Percentiles rank a stretch among this genome's conserved stretches.
These are phyloP conservation scores for Haematococcus lacustris DNA, from an alignment of 139 green algal species.

Conservation along the genomic window DNA sequence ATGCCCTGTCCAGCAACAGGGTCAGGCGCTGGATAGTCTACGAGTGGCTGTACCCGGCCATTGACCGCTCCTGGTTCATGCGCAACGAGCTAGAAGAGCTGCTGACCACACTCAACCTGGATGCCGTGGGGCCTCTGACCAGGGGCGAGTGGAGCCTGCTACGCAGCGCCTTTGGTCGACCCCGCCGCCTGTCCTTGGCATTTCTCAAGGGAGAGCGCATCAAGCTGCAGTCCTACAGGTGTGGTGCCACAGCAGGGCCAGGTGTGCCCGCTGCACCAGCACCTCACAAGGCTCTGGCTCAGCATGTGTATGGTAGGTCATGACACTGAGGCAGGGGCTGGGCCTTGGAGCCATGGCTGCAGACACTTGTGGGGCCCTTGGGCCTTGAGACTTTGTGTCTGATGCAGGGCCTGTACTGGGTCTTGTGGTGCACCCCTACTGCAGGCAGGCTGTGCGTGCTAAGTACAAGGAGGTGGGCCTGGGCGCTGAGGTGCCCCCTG, in stretches of 20 bases:
- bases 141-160: conserved; percentile 13
- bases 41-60: conserved; percentile 20
- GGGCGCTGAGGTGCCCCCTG: conserved; percentile 32
- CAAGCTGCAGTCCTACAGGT: conserved; percentile 54
- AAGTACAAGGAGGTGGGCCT: conserved; percentile 26
- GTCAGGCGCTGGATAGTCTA: background rate
- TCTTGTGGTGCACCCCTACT: background rate
- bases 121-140: background rate
- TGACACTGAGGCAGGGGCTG: too few relatives aligned
- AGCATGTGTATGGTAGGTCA: conserved; percentile 20
- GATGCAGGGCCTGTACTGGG: background rate
- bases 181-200: conserved; percentile 56
- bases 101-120: background rate
- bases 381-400: background rate
- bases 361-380: background rate
- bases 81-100: conserved; percentile 43
- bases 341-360: background rate
- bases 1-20: too few relatives aligned
- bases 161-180: conserved; percentile 36
- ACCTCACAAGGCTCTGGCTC: conserved; percentile 17
- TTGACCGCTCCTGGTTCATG: conserved; percentile 75
- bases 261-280: background rate
- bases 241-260: background rate
- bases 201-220: conserved; percentile 65
- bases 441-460: conserved; percentile 31